phyloP scores from a whole-genome alignment of 768 basidiomycete species.

The Glaciozyma martinii region DNA sequence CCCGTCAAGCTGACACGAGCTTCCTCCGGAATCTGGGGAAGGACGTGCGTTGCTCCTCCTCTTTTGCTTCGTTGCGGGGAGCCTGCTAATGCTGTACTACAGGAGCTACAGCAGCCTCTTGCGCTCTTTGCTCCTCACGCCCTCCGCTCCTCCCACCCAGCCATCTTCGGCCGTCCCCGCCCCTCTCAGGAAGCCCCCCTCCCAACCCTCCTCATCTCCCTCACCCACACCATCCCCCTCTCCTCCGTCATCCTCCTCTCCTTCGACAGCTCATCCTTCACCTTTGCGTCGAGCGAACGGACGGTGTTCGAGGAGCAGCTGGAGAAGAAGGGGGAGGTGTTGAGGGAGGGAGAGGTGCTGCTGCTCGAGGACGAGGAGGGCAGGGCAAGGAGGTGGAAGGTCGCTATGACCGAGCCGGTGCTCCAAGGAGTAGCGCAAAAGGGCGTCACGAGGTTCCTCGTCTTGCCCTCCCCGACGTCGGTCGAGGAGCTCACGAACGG shows the following conservation, averaged over 20 bases:
- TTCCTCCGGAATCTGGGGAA: background rate
- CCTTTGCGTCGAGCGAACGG: background rate
- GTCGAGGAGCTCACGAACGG: background rate
- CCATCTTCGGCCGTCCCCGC: conserved; percentile 6
- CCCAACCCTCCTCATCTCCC: conserved; percentile 12
- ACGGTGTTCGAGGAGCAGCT: background rate
- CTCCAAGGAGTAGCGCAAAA: conserved; percentile 53
- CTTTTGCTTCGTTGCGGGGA: no score
- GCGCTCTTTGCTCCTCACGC: background rate
- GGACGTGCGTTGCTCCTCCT: background rate
- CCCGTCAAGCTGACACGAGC: background rate
- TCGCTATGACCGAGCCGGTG: conserved; percentile 61
- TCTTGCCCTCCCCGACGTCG: conserved; percentile 16
- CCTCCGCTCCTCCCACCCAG: background rate
- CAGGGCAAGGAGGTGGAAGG: conserved; percentile 20
- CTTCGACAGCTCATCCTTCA: background rate
- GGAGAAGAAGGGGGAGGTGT: background rate
- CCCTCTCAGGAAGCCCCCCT: background rate
- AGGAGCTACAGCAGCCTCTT: fast-evolving
- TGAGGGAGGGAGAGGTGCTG: conserved; percentile 10
- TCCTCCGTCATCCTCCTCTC: conserved; percentile 17
- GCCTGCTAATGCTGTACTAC: background rate
- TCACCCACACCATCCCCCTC: conserved; percentile 6
- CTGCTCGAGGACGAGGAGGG: background rate
- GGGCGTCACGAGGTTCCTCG: conserved; percentile 16